Evolutionary conservation across 768 basidiomycete genomes (phyloP), one percentile per base, ranked within the genome.

Genomic region (Mycena pura): DNA sequence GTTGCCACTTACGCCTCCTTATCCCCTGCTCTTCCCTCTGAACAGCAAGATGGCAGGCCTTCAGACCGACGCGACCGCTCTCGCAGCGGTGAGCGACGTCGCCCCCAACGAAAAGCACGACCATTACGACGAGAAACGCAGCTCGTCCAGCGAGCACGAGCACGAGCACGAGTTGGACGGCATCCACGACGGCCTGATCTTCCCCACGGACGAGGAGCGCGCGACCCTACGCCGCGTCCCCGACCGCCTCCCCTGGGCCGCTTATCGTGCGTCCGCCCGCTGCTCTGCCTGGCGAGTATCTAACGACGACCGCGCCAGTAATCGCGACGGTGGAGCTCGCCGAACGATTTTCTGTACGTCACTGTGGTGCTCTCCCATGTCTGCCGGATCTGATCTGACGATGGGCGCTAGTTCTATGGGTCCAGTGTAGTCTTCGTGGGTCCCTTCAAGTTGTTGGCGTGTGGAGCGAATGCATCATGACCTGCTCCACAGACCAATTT

Each of bases 301-400:
- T 54, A 31, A 52, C 13, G 39, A 28, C 24, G 21, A 40, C 10
- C 24, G 47, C 13, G 4, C 54, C n/a, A 88, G 86, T 88, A 51
- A 87, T 91, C 51, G 88, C 87, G 10, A 27, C 87, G 29, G 79
- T 90, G 28, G 89, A 91, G 70, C 73, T 90, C 39, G 88, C 87
- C 4, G 91, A 92, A 69, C 86, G 90, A 14, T 92, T 92, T 74
- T 91, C 90, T 38, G 84, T 86, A 63, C 46, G 81, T 69, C n/a
- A n/a, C n/a, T n/a, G n/a, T n/a, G n/a, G n/a, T n/a, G n/a, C n/a
- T n/a, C n/a, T n/a, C n/a, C n/a, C n/a, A n/a, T n/a, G n/a, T n/a
- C n/a, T n/a, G n/a, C n/a, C n/a, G n/a, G n/a, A n/a, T n/a, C n/a
- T n/a, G n/a, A n/a, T n/a, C n/a, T n/a, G n/a, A n/a, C n/a, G n/a